Base-by-base conservation (phyloP, 2,329 filamentous ascomycete species). In the Trichoderma brevicompactum region DNA sequence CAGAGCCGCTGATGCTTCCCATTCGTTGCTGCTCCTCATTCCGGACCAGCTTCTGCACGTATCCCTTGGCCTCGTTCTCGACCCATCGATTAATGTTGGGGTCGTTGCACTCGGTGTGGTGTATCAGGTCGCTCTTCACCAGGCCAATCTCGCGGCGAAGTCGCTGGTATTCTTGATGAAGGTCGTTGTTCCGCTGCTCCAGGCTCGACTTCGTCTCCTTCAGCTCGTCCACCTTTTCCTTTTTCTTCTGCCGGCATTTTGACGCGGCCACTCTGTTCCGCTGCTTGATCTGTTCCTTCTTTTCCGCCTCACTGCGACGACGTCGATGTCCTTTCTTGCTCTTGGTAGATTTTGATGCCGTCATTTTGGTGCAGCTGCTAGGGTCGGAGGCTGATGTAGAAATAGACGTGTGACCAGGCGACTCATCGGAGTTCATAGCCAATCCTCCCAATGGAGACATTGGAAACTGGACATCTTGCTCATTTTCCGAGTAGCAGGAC, bases 201-300 rank as follows among this genome's bases (percentile, higher is more conserved):
- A 86, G 69, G 0, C 72, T 76, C 9, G 73, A 67, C 64, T 80
- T 81, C 5, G 76, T 78, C 58, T 81, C 79, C 67, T 86, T 82
- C 23, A 86, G 71, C 15, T 81, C 78, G 8, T 75, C 75, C 12
- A 83, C 79, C 78, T 81, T 85, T 69, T 80, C 76, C 75, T 85
- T 87, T 71, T 85, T 85, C 76, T 91, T 91, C 72, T 89, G 84
- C 2, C 90, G 85, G 72, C 89, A 92, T 72, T 92, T 92, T 73
- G 87, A 89, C 1, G 90, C 90, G 0, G 90, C 90, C 2, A 90
- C 78, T 10, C 90, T 83, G 74, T 92, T 92, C 65, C 89, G 85
- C 75, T 90, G 56, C 58, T 65, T 61, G 6, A 49, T 54, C 34
- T 62, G n/a, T 4, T 62, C 56, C 40, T 43, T 59, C 48, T 59